Conservation (phyloP, 1,284 basidiomycete species). For the Rhodotorula sp. region DNA sequence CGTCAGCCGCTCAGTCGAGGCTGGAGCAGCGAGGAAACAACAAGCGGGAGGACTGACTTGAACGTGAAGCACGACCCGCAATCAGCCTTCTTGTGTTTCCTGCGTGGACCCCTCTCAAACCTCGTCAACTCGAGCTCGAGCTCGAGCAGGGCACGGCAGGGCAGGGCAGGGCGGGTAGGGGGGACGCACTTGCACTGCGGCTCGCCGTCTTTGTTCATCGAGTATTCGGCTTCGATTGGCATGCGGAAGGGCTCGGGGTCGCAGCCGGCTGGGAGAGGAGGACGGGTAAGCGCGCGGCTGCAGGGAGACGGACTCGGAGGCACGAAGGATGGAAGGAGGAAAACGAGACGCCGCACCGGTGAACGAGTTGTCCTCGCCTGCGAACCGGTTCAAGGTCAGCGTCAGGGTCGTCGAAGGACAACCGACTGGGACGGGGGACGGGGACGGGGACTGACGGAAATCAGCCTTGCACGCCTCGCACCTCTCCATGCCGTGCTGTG, state of each 20-base stretch:
- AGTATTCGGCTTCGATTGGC: conserved; percentile 18
- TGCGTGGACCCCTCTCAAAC: neutral
- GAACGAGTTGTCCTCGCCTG: conserved; percentile 34
- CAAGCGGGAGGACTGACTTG: neutral
- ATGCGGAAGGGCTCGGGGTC: conserved; percentile 12
- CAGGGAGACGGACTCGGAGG: neutral
- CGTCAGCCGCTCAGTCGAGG: neutral
- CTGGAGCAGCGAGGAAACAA: neutral
- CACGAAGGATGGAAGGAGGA: neutral
- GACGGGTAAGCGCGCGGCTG: neutral
- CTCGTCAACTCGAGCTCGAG: neutral
- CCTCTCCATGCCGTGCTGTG: conserved; percentile 18
- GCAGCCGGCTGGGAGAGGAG: conserved; percentile 2
- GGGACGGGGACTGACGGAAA: conserved; percentile 4
- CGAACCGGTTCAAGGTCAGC: too few relatives aligned
- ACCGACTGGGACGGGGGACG: neutral
- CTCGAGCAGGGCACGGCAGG: too few relatives aligned
- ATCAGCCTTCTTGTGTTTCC: conserved; percentile 28
- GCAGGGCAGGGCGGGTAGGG: too few relatives aligned
- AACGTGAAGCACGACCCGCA: conserved; percentile 25
- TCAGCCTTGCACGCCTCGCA: conserved; percentile 23
- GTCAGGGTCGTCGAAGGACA: too few relatives aligned
- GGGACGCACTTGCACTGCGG: conserved; percentile 24
- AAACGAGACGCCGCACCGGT: conserved; percentile 9
- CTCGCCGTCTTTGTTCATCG: conserved; percentile 30